Evolutionary conservation across 1,284 basidiomycete genomes (phyloP), one percentile per base, ranked within the genome.

Genomic region (Apiotrichum domesticum): DNA sequence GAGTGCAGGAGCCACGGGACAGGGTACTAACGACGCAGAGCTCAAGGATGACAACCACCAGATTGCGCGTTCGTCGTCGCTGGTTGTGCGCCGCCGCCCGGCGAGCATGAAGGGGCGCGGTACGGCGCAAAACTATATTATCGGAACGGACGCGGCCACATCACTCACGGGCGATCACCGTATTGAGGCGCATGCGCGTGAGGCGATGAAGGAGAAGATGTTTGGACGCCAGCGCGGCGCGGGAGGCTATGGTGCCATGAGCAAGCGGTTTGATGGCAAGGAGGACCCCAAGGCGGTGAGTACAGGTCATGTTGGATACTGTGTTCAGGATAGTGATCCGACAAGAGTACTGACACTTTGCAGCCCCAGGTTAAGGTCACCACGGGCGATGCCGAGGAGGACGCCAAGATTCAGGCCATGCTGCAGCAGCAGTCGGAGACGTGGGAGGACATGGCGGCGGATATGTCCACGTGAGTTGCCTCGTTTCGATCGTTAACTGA

Each of bases 21-120:
- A 48, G 41, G 35, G 35, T 5, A 34, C 35, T 33, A n/a, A 8
- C 60, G 4, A 35, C 59, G 14, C 73, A 97, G 95, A 98, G 72
- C 89, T 90, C 78, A 89, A 85, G 72, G 91, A 97, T 78, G 95
- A 99, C 75, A 83, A 88, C 9, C 82, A 86, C 57, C 85, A 96
- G 69, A 88, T 99, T 44, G 92, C 95, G 5, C 85, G 95, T 46
- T 96, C 95, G 3, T 92, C 94, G 9, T 93, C 93, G 39, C 87
- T 99, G 46, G 82, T 97, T 61, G 91, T 92, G 15, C 90, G 94
- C 63, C 88, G 95, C 46, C 79, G 95, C 47, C 95, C 94, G 41
- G 84, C 91, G 3, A 63, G 69, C 21, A 78, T 82, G 39, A 84
- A 87, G 47, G 95, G 95, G n/a, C 88, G 87, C 74, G 94, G 95